phyloP scores from a whole-genome alignment of 495 filamentous ascomycete species.

The Tuber calosporum region DNA sequence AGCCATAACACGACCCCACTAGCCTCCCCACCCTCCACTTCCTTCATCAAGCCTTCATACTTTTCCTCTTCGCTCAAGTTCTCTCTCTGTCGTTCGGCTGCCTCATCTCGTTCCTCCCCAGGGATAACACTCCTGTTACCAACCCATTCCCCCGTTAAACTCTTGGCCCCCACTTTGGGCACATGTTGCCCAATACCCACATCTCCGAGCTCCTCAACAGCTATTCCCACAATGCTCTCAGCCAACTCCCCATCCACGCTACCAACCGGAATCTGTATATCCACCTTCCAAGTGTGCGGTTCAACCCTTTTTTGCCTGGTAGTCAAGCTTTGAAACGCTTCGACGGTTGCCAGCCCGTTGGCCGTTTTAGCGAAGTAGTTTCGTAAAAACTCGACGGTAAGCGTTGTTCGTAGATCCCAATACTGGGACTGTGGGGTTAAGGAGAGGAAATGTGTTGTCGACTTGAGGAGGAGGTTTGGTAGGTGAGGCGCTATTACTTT shows the following conservation, averaged over 20 bases:
- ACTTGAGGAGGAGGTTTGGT: conserved; percentile 27
- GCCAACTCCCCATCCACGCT: conserved; percentile 50
- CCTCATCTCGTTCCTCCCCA: conserved; percentile 47
- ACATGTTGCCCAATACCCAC: conserved; percentile 51
- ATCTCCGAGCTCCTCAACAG: conserved; percentile 49
- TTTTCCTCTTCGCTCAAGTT: conserved; percentile 60
- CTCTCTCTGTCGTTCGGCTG: conserved; percentile 42
- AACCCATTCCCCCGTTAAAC: conserved; percentile 71
- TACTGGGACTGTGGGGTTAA: conserved; percentile 62
- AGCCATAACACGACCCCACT: conserved; percentile 73
- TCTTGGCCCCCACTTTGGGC: conserved; percentile 47
- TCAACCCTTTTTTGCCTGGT: conserved; percentile 62
- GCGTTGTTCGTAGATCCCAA: conserved; percentile 69
- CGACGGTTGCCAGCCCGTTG: conserved; percentile 45
- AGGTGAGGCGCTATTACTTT: conserved; percentile 28
- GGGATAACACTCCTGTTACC: conserved; percentile 57
- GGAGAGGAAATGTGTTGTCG: conserved; percentile 52
- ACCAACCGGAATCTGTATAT: conserved; percentile 51
- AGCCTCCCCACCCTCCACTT: conserved; percentile 48
- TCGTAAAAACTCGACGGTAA: conserved; percentile 65
- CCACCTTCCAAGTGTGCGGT: conserved; percentile 73
- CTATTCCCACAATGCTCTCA: conserved; percentile 53
- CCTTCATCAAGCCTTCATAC: conserved; percentile 64
- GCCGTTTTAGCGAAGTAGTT: conserved; percentile 47
- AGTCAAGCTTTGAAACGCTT: conserved; percentile 57